Conservation (phyloP, 192 early-diverging fungal species). For the Linnemannia hyalina region DNA sequence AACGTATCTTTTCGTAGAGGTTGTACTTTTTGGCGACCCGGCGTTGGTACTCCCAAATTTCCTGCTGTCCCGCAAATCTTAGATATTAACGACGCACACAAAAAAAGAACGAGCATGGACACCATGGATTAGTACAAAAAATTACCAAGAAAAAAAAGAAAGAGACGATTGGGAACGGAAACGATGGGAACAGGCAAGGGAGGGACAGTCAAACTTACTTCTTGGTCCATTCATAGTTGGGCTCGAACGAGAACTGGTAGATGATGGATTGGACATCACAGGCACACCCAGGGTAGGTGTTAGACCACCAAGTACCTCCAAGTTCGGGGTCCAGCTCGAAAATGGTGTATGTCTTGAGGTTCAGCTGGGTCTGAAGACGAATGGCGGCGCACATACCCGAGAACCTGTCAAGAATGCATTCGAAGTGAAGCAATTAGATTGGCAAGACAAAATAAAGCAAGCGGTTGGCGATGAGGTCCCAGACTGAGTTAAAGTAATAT, state of each 20-base stretch:
- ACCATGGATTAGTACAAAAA: background rate
- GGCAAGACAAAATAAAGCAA: too few relatives aligned
- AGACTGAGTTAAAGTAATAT: too few relatives aligned
- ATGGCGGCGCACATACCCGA: slow-evolving; percentile 61
- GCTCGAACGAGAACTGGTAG: slow-evolving; percentile 28
- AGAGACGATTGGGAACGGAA: background rate
- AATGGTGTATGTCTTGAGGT: slow-evolving; percentile 36
- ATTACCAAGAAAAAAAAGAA: too few relatives aligned
- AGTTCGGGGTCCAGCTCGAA: slow-evolving; percentile 55
- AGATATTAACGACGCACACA: background rate
- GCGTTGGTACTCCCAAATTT: slow-evolving; percentile 54
- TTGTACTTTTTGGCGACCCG: slow-evolving; percentile 34
- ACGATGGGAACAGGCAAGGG: background rate
- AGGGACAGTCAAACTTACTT: background rate
- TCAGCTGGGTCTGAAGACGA: slow-evolving; percentile 51
- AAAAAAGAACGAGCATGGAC: background rate
- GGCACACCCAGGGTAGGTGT: slow-evolving; percentile 56
- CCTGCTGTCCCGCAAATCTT: slow-evolving; percentile 29
- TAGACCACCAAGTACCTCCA: slow-evolving; percentile 60
- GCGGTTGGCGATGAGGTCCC: too few relatives aligned
- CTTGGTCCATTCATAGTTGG: slow-evolving; percentile 51
- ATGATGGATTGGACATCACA: slow-evolving; percentile 59
- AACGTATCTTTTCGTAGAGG: slow-evolving; percentile 39
- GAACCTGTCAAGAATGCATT: slow-evolving; percentile 14
- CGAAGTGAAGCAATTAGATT: too few relatives aligned